Evolutionary conservation across 495 filamentous ascomycete genomes (phyloP), one percentile per base, ranked within the genome.

Genomic region (Xylaria telfairii): DNA sequence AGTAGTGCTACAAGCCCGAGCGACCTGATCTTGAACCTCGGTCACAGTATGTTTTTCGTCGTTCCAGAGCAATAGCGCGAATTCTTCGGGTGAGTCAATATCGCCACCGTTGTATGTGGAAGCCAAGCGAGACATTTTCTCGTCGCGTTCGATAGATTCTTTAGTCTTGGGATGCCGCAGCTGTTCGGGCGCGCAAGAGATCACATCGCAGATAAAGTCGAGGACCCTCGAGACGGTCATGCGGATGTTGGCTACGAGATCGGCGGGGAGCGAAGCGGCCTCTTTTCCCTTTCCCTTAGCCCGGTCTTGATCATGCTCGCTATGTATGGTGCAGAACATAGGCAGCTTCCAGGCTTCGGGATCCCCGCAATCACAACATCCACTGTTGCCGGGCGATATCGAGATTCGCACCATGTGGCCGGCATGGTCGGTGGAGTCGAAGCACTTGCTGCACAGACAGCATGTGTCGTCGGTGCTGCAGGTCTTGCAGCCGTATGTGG

Each of bases 331-430:
- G 82, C 96, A 99, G 77, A 92, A 91, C 70, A 98, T 87, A 32
- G 95, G 95, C 34, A 89, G 77, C 75, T 88, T 89, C 96, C 96
- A 99, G 8, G 96, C 96, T 77, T 99, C 96, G 15, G 89, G 87
- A 78, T 99, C 96, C 54, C 96, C 96, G 77, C 96, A 99, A 76
- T 99, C 96, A 78, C 96, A 99, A 81, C 96, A 98, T 46, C 96
- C 96, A 75, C 90, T 93, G 76, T 97, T 97, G 2, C 95, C 95
- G 1, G 90, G 88, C 1, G 94, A 96, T 42, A 97, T 87, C 62
- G 84, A 92, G 54, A 98, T 91, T 72, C 92, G 90, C 57, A 98
- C 94, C 80, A 92, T 91, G 77, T 99, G 96, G 32, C 90, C 93
- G n/a, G 92, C 91, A 80, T 99, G 96, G 76, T 98, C 96, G 17